These are phyloP conservation scores for Rhododendron vialii DNA, from an alignment of 148 eudicot genomes.

Conservation along the genomic window DNA sequence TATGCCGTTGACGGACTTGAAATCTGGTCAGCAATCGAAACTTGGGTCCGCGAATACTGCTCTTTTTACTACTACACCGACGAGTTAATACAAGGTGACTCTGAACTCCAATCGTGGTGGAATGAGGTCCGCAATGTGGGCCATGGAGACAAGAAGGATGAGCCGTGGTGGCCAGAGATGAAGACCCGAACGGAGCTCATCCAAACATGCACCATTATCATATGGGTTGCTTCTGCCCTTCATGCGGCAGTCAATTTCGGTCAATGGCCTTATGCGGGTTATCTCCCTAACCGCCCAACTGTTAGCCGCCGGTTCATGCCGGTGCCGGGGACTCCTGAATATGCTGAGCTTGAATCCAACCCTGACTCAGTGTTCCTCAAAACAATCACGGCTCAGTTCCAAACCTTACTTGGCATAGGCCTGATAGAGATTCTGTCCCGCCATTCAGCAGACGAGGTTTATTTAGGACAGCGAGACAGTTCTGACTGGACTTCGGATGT, in stretches of 20 bases:
- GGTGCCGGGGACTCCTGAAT: background rate
- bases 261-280: conserved; percentile 18
- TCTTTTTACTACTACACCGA: conserved; percentile 51
- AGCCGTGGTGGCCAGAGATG: conserved; percentile 21
- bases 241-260: background rate
- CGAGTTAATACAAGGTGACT: conserved; percentile 33
- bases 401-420: background rate
- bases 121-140: conserved; percentile 5
- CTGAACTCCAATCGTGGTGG: conserved; percentile 51
- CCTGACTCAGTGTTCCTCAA: background rate
- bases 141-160: conserved; percentile 12
- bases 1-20: conserved; percentile 82
- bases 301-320: conserved; percentile 30
- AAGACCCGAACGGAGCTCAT: conserved; percentile 4
- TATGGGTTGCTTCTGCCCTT: conserved; percentile 26
- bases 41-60: conserved; percentile 66
- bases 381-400: background rate
- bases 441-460: background rate
- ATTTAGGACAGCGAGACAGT: background rate
- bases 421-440: background rate
- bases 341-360: background rate
- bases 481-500: background rate
- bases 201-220: conserved; percentile 14
- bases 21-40: conserved; percentile 71
- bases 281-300: conserved; percentile 28